Percentiles rank a stretch among this genome's conserved stretches.
Conservation (phyloP, 768 basidiomycete species). For the Collybiopsis confluens region DNA sequence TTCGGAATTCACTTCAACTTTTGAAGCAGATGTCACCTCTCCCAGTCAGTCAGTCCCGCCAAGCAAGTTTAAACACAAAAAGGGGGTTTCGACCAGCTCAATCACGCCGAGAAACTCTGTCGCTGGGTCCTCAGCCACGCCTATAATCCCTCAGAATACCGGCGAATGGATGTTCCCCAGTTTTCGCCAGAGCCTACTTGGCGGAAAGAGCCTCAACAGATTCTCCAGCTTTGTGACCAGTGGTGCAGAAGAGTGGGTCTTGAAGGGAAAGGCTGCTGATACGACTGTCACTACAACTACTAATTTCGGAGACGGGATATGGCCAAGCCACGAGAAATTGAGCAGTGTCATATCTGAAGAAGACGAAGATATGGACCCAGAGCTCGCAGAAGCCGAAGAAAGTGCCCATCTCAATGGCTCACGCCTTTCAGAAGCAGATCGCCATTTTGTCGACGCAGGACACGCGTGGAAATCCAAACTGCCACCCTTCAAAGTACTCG, state of each 20-base stretch:
- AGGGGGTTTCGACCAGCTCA: constrained; percentile 39
- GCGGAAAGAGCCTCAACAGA: constrained; percentile 77
- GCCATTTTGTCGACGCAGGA: constrained; percentile 66
- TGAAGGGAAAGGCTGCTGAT: constrained; percentile 54
- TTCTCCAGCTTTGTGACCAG: constrained; percentile 85
- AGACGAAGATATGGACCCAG: constrained; percentile 16
- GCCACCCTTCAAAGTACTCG: constrained; percentile 66
- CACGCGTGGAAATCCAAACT: constrained; percentile 72
- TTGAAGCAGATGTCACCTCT: constrained; percentile 35
- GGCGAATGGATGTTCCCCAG: constrained; percentile 69
- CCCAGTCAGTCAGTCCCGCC: constrained; percentile 11
- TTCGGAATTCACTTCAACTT: constrained; percentile 52
- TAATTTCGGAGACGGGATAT: neutral
- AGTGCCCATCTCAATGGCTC: neutral
- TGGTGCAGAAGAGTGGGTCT: constrained; percentile 78
- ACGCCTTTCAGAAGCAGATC: constrained; percentile 49
- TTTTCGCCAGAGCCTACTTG: constrained; percentile 66
- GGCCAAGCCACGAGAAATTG: constrained; percentile 12
- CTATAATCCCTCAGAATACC: constrained; percentile 61
- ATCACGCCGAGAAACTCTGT: constrained; percentile 38
- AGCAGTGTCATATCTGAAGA: constrained; percentile 17
- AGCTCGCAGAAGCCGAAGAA: constrained; percentile 39
- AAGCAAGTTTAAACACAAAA: constrained; percentile 14
- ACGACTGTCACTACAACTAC: constrained; percentile 16
- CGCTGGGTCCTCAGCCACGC: constrained; percentile 11